These are phyloP conservation scores for Diaporthe destruens DNA, from an alignment of 2,329 filamentous ascomycete genomes.

Conservation along the genomic window DNA sequence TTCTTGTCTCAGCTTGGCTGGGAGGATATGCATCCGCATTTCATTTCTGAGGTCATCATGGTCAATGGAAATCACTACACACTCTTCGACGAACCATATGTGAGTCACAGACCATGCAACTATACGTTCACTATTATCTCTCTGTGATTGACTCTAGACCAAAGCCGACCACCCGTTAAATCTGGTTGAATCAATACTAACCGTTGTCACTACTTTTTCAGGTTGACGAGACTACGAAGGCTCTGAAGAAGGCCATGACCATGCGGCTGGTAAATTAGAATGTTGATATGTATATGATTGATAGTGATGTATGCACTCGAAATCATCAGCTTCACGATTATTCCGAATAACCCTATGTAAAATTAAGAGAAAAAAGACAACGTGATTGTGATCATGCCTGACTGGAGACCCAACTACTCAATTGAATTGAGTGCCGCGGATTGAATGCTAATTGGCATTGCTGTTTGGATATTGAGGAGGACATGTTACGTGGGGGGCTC, in stretches of 20 bases:
- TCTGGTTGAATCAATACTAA: neutral
- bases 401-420: no score
- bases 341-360: no score
- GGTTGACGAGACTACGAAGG: neutral
- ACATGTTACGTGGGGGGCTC: no score
- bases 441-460: no score
- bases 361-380: no score
- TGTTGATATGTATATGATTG: no score
- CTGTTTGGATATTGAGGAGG: no score
- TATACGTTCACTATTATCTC: neutral
- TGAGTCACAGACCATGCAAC: neutral
- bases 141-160: neutral
- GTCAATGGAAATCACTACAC: slow-evolving; percentile 2
- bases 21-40: neutral
- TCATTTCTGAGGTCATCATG: neutral
- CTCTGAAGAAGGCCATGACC: neutral
- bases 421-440: no score
- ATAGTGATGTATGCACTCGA: no score
- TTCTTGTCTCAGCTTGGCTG: neutral
- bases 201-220: neutral
- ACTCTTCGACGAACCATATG: neutral
- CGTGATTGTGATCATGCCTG: no score
- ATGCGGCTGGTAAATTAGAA: neutral
- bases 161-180: neutral
- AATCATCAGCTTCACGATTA: no score